phyloP scores from a whole-genome alignment of 75 land plant species.

The Larix kaempferi region DNA sequence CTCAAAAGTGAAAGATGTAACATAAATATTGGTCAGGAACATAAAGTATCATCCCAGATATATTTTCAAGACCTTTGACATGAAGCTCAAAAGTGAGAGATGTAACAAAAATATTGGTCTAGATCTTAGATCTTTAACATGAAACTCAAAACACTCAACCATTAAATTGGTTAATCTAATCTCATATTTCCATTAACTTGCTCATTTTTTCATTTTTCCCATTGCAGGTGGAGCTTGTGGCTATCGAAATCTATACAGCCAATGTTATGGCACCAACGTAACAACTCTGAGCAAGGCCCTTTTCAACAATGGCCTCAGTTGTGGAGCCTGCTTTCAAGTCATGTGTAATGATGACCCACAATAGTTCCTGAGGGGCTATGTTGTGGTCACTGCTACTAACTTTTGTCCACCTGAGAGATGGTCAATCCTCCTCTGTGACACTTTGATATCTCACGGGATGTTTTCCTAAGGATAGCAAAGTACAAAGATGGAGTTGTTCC shows the following conservation, averaged over 20 bases:
- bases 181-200: background rate
- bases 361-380: constrained; percentile 19
- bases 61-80: too few species aligned
- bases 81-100: too few species aligned
- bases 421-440: constrained; percentile 15
- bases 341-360: constrained; percentile 16
- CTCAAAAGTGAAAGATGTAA: too few species aligned
- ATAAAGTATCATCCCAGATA: too few species aligned
- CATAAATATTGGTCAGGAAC: too few species aligned
- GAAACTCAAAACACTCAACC: too few species aligned
- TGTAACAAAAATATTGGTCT: too few species aligned
- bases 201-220: background rate
- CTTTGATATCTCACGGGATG: constrained; percentile 15
- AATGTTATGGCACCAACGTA: constrained; percentile 25
- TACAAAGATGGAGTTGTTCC: constrained; percentile 19
- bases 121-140: too few species aligned
- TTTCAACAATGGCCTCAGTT: constrained; percentile 21
- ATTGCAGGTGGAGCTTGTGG: constrained; percentile 31
- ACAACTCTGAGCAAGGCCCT: constrained; percentile 27
- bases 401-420: constrained; percentile 30
- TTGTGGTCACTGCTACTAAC: constrained; percentile 33
- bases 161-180: background rate
- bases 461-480: constrained; percentile 9
- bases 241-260: constrained; percentile 22
- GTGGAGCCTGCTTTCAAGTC: constrained; percentile 32